These are phyloP conservation scores for Ogataea chonburiensis DNA, from an alignment of 805 yeast genomes.

Conservation along the genomic window DNA sequence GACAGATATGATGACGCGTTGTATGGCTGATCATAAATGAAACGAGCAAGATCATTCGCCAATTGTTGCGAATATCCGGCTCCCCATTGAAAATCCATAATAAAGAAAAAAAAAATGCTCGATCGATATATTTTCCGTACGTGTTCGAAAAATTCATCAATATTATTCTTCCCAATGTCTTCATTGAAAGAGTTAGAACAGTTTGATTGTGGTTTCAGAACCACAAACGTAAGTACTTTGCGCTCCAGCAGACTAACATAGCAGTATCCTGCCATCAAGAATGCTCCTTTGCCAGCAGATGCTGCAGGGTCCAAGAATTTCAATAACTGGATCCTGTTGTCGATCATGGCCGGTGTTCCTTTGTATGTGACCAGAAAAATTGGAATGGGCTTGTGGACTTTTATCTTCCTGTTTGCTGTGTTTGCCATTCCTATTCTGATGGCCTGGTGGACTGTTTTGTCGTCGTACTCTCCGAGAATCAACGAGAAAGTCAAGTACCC, in stretches of 20 bases:
- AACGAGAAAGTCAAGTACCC: conserved; percentile 78
- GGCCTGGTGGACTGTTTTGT: conserved; percentile 79
- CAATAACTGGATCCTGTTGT: conserved; percentile 54
- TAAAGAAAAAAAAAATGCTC: conserved; percentile 2
- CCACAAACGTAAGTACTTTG: conserved; percentile 41
- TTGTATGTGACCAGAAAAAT: conserved; percentile 59
- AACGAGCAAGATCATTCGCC: conserved; percentile 19
- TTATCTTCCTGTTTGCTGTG: conserved; percentile 55
- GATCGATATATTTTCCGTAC: conserved; percentile 5
- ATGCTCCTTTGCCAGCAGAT: conserved; percentile 88
- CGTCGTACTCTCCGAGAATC: conserved; percentile 77
- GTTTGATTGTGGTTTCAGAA: conserved; percentile 48
- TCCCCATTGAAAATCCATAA: conserved; percentile 9
- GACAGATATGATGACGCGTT: conserved; percentile 21
- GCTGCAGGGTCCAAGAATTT: conserved; percentile 84
- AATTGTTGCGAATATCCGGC: conserved; percentile 3
- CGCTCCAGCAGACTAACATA: not conserved
- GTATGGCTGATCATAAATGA: conserved; percentile 21
- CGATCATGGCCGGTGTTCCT: conserved; percentile 57
- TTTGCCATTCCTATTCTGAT: conserved; percentile 68
- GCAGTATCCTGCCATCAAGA: conserved; percentile 68
- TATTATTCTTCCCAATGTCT: conserved; percentile 5
- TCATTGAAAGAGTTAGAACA: conserved; percentile 22
- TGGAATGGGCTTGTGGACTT: conserved; percentile 70
- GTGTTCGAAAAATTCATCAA: conserved; percentile 7